Conservation (phyloP, 2,329 filamentous ascomycete species). For the Thielaviopsis ethacetica region DNA sequence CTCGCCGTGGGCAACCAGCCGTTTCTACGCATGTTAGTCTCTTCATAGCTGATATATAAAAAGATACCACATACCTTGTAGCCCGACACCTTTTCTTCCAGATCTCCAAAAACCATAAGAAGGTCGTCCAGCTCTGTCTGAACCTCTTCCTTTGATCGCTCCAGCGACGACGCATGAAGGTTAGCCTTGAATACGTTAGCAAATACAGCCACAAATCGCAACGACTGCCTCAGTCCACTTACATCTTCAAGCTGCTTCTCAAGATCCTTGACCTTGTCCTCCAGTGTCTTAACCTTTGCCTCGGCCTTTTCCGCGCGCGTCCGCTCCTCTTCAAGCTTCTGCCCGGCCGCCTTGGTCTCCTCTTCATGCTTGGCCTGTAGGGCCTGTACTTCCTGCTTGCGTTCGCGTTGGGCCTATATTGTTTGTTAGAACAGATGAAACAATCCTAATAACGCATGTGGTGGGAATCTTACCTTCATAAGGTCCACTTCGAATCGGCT, state of each 20-base stretch:
- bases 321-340: neutral
- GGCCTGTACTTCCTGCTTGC: constrained; percentile 41
- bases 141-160: constrained; percentile 44
- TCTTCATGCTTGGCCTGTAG: constrained; percentile 24
- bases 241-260: constrained; percentile 17
- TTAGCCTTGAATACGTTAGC: constrained; percentile 4
- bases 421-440: neutral
- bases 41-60: neutral
- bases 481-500: constrained; percentile 45
- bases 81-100: constrained; percentile 59
- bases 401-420: constrained; percentile 40
- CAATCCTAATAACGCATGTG: neutral
- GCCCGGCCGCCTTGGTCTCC: constrained; percentile 18
- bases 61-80: constrained; percentile 48
- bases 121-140: constrained; percentile 69
- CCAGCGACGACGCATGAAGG: constrained; percentile 17
- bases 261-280: constrained; percentile 18
- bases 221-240: neutral
- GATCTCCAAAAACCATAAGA: constrained; percentile 62
- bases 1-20: constrained; percentile 49
- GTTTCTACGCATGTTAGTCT: constrained; percentile 24
- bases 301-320: constrained; percentile 1
- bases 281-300: neutral
- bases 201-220: neutral
- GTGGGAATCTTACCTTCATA: constrained; percentile 31